A percentile compares a stretch with the other conserved stretches of the same genome.
These are phyloP conservation scores for Phaeotremella skinneri DNA, from an alignment of 768 basidiomycete species.

Conservation along the genomic window DNA sequence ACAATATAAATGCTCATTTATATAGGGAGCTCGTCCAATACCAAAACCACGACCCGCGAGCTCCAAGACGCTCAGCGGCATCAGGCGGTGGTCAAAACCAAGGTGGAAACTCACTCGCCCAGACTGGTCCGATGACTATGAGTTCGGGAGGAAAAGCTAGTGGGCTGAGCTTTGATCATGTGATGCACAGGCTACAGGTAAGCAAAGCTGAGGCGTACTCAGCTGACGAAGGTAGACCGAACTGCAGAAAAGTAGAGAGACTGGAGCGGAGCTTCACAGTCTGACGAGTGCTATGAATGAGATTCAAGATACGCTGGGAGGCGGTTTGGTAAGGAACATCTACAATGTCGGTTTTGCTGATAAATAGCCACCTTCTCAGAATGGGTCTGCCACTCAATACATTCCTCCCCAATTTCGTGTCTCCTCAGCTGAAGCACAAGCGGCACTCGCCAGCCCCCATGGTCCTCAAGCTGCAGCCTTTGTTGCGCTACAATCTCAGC, in stretches of 20 bases:
- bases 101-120: slow-evolving; percentile 11
- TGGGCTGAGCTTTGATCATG: slow-evolving; percentile 87
- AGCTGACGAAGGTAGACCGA: slow-evolving; percentile 58
- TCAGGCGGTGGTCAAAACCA: slow-evolving; percentile 11
- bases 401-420: slow-evolving; percentile 49
- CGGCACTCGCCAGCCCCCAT: slow-evolving; percentile 41
- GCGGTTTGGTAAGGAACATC: slow-evolving; percentile 69
- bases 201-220: slow-evolving; percentile 11
- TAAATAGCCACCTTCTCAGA: slow-evolving; percentile 46
- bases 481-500: slow-evolving; percentile 72
- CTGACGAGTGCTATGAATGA: slow-evolving; percentile 78
- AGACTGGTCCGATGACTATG: slow-evolving; percentile 33
- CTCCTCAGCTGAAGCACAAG: slow-evolving; percentile 35
- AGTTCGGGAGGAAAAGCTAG: slow-evolving; percentile 60
- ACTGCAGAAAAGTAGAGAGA: slow-evolving; percentile 92
- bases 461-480: slow-evolving; percentile 54
- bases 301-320: slow-evolving; percentile 87
- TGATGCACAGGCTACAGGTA: slow-evolving; percentile 75
- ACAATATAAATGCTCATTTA: background rate
- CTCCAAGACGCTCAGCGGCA: slow-evolving; percentile 14
- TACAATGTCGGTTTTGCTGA: slow-evolving; percentile 2
- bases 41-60: slow-evolving; percentile 36
- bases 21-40: slow-evolving; percentile 42
- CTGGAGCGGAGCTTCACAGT: slow-evolving; percentile 76
- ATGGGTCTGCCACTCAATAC: slow-evolving; percentile 43